Evolutionary conservation across 768 basidiomycete genomes (phyloP).

Genomic region (Lanmaoa rubissima): DNA sequence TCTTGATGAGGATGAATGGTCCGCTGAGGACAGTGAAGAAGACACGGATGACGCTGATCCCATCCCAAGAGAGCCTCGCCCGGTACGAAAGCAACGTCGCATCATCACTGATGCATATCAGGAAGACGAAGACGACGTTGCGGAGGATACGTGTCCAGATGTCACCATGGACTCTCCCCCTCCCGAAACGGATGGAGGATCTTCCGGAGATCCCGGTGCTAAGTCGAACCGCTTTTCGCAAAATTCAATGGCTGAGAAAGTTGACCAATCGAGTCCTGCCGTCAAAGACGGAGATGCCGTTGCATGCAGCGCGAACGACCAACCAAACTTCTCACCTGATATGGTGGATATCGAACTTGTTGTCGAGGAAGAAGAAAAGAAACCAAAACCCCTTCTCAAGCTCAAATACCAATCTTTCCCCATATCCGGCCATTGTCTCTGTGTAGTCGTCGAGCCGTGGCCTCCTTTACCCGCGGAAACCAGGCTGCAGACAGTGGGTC

Average conservation of each 20-base stretch:
- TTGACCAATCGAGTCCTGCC: neutral
- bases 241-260: neutral
- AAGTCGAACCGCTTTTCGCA: neutral
- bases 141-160: slow-evolving; percentile 10
- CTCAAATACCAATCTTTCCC: slow-evolving; percentile 70
- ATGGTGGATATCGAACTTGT: slow-evolving; percentile 39
- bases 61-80: slow-evolving; percentile 20
- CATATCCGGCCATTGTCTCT: slow-evolving; percentile 71
- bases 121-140: slow-evolving; percentile 24
- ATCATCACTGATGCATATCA: slow-evolving; percentile 24
- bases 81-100: slow-evolving; percentile 34
- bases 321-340: neutral
- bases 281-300: neutral
- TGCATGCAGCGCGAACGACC: neutral
- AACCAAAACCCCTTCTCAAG: slow-evolving; percentile 67
- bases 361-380: slow-evolving; percentile 59
- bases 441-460: slow-evolving; percentile 83
- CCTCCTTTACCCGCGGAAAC: slow-evolving; percentile 46
- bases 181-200: neutral
- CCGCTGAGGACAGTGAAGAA: slow-evolving; percentile 20
- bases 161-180: slow-evolving; percentile 15
- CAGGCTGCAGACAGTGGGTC: slow-evolving; percentile 32
- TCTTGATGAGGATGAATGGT: slow-evolving; percentile 26
- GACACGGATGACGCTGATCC: slow-evolving; percentile 10
- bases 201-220: neutral